Conservation (phyloP, 2,329 filamentous ascomycete species). For the Emmonsia crescens region DNA sequence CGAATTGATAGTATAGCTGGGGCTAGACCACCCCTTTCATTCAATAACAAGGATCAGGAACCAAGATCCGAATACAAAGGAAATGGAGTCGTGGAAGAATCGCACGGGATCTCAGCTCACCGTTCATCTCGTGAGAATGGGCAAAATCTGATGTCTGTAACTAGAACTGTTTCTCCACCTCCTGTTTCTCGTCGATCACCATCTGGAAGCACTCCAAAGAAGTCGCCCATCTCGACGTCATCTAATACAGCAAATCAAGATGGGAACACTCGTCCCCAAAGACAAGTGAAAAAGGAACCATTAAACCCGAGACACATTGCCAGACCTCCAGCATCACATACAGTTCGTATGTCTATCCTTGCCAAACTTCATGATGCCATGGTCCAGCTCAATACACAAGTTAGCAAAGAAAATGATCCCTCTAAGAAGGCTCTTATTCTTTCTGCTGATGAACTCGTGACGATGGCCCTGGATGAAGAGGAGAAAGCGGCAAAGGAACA, state of each 20-base stretch:
- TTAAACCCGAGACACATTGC: conserved; percentile 37
- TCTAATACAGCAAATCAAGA: background rate
- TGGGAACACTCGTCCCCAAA: conserved; percentile 2
- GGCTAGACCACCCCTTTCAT: background rate
- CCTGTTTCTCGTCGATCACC: conserved; percentile 11
- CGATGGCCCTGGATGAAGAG: conserved; percentile 53
- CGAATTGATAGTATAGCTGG: conserved; percentile 5
- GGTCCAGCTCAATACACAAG: conserved; percentile 29
- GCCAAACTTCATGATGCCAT: conserved; percentile 36
- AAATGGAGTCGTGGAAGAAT: background rate
- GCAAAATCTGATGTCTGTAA: conserved; percentile 16
- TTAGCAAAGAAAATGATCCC: conserved; percentile 24
- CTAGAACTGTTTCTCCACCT: conserved; percentile 22
- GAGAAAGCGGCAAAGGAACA: conserved; percentile 60
- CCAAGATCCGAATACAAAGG: background rate
- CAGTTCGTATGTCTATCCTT: conserved; percentile 32
- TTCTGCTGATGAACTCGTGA: conserved; percentile 33
- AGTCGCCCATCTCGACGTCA: background rate
- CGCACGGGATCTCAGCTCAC: background rate
- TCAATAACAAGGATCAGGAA: background rate
- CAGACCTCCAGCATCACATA: conserved; percentile 34
- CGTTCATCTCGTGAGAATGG: conserved; percentile 10
- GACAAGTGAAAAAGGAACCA: conserved; percentile 29
- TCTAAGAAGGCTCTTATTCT: conserved; percentile 27
- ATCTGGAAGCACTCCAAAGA: background rate